Evolutionary conservation across 208 protist genomes (phyloP), one percentile per base, ranked within the genome.

Genomic region (Acanthamoeba triangularis): DNA sequence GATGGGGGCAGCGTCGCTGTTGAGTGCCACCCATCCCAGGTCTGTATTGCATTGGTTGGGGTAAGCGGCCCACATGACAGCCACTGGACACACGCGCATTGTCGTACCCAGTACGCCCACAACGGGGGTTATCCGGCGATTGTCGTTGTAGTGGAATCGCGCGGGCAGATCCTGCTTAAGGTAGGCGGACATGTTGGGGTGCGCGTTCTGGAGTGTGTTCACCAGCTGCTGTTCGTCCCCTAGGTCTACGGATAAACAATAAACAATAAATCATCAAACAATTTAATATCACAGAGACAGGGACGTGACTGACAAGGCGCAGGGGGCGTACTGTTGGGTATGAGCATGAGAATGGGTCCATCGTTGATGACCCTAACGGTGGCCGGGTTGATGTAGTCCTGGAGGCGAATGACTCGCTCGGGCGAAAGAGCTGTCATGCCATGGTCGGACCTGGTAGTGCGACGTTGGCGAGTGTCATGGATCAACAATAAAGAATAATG

Each of bases 151-250:
- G 78, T 95, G 93, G 33, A 80, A 90, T 13, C 59, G 47, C 4
- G 61, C 35, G 30, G 93, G 93, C 61, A 95, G 25, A n/a, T 95
- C 76, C n/a, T 85, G 49, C 93, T 95, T 95, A 28, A 67, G 41
- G 18, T 63, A 95, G 52, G 47, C 41, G 28, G 93, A 47, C 69
- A 95, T 90, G 44, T 95, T 95, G 30, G 93, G 93, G 35, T 95
- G 93, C 30, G 56, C 93, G n/a, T 67, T 72, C 28, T 54, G 25
- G 20, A 95, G 93, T 33, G 3, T 8, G 30, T 30, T 33, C 10
- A 90, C 13, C 33, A 94, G 30, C n/a, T 94, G 49, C 67, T 69
- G 87, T 23, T 52, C 59, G 11, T 94, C 52, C 8, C 63, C 14
- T 3, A 61, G 49, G n/a, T n/a, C 78, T 87, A 72, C 30, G 2